Evolutionary conservation across 1,139 yeast species (phyloP).

Genomic region (Meyerozyma athensensis): DNA sequence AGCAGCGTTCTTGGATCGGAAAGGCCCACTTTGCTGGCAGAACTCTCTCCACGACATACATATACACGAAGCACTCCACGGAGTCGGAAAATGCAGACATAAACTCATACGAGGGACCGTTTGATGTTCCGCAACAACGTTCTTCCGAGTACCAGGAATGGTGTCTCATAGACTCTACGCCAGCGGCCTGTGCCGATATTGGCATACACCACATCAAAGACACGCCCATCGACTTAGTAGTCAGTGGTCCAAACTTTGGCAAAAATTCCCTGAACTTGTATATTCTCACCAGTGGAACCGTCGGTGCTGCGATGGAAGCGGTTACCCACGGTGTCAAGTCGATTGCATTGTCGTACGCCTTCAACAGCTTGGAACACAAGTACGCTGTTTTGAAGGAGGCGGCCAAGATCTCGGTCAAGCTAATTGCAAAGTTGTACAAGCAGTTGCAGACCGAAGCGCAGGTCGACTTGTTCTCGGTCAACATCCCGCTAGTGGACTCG

Average conservation of each 20-base stretch:
- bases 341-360: slow-evolving; percentile 82
- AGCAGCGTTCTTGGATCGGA: slow-evolving; percentile 86
- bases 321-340: slow-evolving; percentile 72
- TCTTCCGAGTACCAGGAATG: slow-evolving; percentile 58
- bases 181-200: slow-evolving; percentile 91
- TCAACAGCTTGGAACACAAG: slow-evolving; percentile 51
- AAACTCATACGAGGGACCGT: slow-evolving; percentile 69
- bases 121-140: slow-evolving; percentile 37
- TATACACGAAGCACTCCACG: slow-evolving; percentile 49
- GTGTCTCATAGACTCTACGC: slow-evolving; percentile 85
- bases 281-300: slow-evolving; percentile 90
- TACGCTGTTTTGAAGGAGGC: slow-evolving; percentile 58
- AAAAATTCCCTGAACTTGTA: slow-evolving; percentile 88
- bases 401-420: slow-evolving; percentile 57
- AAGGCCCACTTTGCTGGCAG: slow-evolving; percentile 94
- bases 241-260: slow-evolving; percentile 95
- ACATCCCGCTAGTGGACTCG: slow-evolving; percentile 64
- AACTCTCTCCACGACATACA: slow-evolving; percentile 61
- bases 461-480: slow-evolving; percentile 76
- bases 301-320: slow-evolving; percentile 97
- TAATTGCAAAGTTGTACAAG: slow-evolving; percentile 53
- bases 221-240: slow-evolving; percentile 72
- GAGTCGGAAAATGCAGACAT: slow-evolving; percentile 16
- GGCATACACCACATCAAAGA: slow-evolving; percentile 69
- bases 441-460: slow-evolving; percentile 46